phyloP scores from a whole-genome alignment of 345 rosid species.

The Fremontodendron californicum region DNA sequence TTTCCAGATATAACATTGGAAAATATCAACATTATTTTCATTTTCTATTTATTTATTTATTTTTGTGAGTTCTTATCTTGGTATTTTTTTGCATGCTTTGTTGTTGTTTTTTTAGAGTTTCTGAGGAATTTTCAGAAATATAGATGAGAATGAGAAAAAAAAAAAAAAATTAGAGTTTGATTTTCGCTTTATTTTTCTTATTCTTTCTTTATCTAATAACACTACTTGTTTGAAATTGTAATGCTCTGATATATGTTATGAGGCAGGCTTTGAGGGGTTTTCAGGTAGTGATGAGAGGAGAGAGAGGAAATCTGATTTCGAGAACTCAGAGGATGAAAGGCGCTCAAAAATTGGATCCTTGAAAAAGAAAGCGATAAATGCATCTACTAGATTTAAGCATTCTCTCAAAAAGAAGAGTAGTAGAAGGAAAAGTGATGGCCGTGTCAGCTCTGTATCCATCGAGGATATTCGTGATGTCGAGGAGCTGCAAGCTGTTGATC shows the following conservation, averaged over 20 bases:
- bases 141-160: not conserved
- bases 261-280: slow-evolving; percentile 87
- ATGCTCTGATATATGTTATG: slow-evolving; percentile 1
- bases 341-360: slow-evolving; percentile 83
- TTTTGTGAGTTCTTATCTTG: not conserved
- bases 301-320: slow-evolving; percentile 93
- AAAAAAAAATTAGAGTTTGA: not conserved
- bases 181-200: not conserved
- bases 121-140: not conserved
- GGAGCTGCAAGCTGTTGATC: slow-evolving; percentile 85
- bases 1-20: not conserved
- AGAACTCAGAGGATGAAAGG: slow-evolving; percentile 98
- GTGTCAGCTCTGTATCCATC: slow-evolving; percentile 95
- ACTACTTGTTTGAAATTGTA: not conserved
- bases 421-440: slow-evolving; percentile 74
- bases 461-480: slow-evolving; percentile 90
- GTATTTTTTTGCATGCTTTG: not conserved
- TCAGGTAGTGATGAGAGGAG: slow-evolving; percentile 88
- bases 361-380: slow-evolving; percentile 90
- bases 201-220: not conserved
- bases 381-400: slow-evolving; percentile 84
- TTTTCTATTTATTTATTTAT: not conserved
- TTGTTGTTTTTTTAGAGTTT: not conserved
- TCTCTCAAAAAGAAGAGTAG: slow-evolving; percentile 83
- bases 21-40: not conserved